A percentile compares a stretch with the other conserved stretches of the same genome.
phyloP scores from a whole-genome alignment of 176 grass and related monocot species.

The Alloteropsis semialata region DNA sequence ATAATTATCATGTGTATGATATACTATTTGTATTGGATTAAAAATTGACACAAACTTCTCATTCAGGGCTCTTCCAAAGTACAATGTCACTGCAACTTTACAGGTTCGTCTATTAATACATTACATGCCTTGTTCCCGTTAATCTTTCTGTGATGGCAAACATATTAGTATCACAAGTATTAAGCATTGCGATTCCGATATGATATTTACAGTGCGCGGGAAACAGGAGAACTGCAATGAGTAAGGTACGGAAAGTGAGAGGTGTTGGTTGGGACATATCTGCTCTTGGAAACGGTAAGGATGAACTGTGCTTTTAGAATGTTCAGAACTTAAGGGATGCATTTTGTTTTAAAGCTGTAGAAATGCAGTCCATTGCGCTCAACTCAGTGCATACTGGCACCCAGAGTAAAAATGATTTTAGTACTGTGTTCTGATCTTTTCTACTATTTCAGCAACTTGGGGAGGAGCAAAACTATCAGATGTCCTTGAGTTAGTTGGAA shows the following conservation, averaged over 20 bases:
- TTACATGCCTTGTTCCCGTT: not conserved
- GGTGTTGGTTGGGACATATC: constrained; percentile 95
- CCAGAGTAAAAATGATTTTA: not conserved
- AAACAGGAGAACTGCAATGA: constrained; percentile 96
- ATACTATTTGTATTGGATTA: not conserved
- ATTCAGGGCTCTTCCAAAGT: constrained; percentile 80
- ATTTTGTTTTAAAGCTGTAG: not conserved
- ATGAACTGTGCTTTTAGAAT: not conserved
- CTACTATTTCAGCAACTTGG: constrained; percentile 69
- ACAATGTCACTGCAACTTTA: constrained; percentile 90
- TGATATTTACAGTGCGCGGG: constrained; percentile 73
- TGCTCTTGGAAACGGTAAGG: constrained; percentile 93
- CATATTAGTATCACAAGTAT: not conserved
- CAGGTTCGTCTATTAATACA: constrained; percentile 48
- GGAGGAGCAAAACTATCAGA: constrained; percentile 87
- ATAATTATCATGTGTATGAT: not conserved
- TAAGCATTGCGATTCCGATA: not conserved
- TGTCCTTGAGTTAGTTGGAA: constrained; percentile 69
- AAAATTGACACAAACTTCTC: constrained; percentile 31
- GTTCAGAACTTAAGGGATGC: not conserved
- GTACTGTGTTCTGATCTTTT: not conserved
- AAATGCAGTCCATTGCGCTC: not conserved
- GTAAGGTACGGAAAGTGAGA: constrained; percentile 72
- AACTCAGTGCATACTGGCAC: not conserved
- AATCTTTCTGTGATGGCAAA: constrained; percentile 17